Base-by-base conservation (phyloP, 192 early-diverging fungal species). In the Podila minutissima region DNA sequence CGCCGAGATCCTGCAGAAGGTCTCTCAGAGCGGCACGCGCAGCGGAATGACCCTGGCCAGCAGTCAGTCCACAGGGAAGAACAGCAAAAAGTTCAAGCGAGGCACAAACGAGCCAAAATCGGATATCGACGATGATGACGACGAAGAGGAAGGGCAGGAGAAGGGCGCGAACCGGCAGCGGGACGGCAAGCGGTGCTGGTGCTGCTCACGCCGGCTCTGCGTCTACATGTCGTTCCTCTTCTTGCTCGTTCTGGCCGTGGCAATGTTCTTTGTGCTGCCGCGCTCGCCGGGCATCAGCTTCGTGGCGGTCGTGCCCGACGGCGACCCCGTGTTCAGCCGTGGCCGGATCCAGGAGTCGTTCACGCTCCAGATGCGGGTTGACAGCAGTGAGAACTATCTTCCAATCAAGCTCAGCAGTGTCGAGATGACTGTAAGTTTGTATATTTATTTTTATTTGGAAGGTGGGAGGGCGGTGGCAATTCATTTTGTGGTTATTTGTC, bases 101-200 rank as follows among this genome's bases (percentile, higher is more conserved):
- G 59, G 29, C 59, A 13, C 19, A 22, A 6, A 55, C 2, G 53
- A 55, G n/a, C 20, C n/a, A 5, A 55, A 55, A 2, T 26, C 35
- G n/a, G 62, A n/a, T 17, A 22, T n/a, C 0, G 53, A 55, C 20
- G 31, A 35, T 19, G 75, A 79, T 8, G 70, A 69, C 15, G 67
- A 69, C 48, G 77, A 81, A 9, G 77, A 81, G 32, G 71, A 73
- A 65, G 76, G 76, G 11, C 77, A 81, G 62, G 77, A 81, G 38
- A 59, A 62, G 29, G 77, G 77, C 24, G 66, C 28, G 29, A 4
- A 22, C 13, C 59, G 77, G 37, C 35, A 65, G 9, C 7, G 67
- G 35, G 77, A 72, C 26, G 20, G 22, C 41, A 81, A 81, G 22
- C 66, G 71, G 46, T 81, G 77, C 32, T 81, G 28, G 29, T 81